Evolutionary conservation across 306 rosid species (phyloP).

Genomic region (Begonia fuchsioides): DNA sequence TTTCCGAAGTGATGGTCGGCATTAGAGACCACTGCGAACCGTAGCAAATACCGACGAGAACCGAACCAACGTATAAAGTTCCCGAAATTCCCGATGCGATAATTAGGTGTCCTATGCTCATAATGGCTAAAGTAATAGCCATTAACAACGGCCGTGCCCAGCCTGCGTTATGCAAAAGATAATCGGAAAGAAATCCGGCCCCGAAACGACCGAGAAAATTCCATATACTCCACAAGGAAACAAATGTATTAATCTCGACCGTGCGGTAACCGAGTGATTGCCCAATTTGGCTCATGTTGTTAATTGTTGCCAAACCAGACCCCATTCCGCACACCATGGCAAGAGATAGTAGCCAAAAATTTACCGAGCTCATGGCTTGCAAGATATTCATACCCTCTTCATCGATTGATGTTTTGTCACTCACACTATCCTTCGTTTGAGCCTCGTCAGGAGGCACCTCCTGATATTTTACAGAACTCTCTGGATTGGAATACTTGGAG

Average conservation of each 20-base stretch:
- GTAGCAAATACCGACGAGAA: conserved; percentile 67
- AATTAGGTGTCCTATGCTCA: conserved; percentile 46
- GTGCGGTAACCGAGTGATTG: conserved; percentile 59
- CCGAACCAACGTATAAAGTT: conserved; percentile 58
- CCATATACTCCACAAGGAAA: conserved; percentile 91
- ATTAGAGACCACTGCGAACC: conserved; percentile 90
- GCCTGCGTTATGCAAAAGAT: conserved; percentile 45
- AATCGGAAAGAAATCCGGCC: conserved; percentile 67
- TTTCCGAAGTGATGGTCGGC: conserved; percentile 79
- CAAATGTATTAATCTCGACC: conserved; percentile 41
- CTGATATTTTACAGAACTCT: conserved; percentile 19
- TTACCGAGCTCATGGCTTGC: conserved; percentile 42
- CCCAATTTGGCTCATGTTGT: conserved; percentile 83
- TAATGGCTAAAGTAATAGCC: conserved; percentile 30
- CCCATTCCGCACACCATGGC: conserved; percentile 80
- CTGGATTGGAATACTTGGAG: conserved; percentile 10
- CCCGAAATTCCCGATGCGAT: conserved; percentile 61
- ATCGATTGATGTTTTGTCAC: conserved; percentile 6
- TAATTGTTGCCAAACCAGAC: conserved; percentile 58
- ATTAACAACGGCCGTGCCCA: conserved; percentile 68
- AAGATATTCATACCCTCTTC: conserved; percentile 34
- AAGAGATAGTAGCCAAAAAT: conserved; percentile 69
- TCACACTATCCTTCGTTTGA: conserved; percentile 13
- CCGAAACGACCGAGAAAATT: conserved; percentile 88
- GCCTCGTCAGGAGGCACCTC: conserved; percentile 28